phyloP scores from a whole-genome alignment of 2,329 filamentous ascomycete species.

The Talaromyces sp. region DNA sequence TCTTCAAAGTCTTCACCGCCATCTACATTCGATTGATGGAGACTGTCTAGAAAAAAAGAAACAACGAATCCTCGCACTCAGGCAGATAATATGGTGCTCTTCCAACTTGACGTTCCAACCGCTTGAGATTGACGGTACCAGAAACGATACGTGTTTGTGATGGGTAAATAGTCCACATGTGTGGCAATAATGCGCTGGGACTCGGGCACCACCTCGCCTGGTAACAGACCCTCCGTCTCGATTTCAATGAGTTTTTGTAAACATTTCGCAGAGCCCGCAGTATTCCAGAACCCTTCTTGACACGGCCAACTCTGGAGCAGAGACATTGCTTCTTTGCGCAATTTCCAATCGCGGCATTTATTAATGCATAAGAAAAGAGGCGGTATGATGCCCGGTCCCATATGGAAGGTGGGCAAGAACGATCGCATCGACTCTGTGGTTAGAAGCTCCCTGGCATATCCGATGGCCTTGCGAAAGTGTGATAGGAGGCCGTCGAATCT shows the following conservation, averaged over 20 bases:
- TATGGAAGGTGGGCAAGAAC: slow-evolving; percentile 18
- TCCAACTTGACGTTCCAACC: background rate
- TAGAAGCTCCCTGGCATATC: slow-evolving; percentile 7
- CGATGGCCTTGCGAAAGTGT: slow-evolving; percentile 14
- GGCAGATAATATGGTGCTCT: background rate
- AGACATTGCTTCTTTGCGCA: slow-evolving; percentile 17
- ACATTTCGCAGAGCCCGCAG: slow-evolving; percentile 1
- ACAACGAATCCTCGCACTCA: background rate
- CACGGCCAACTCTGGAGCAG: slow-evolving; percentile 13
- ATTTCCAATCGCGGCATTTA: slow-evolving; percentile 31
- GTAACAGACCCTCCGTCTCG: slow-evolving; percentile 11
- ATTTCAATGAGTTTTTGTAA: slow-evolving; percentile 14
- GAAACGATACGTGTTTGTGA: background rate
- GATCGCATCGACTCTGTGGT: background rate
- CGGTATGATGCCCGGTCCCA: slow-evolving; percentile 32
- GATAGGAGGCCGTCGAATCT: slow-evolving; percentile 15
- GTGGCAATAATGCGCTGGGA: slow-evolving; percentile 13
- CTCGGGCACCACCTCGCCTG: slow-evolving; percentile 13
- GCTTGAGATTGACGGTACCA: slow-evolving; percentile 5
- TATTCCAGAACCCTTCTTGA: slow-evolving; percentile 18
- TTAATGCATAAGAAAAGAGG: slow-evolving; percentile 33
- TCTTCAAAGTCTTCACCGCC: background rate
- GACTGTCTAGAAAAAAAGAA: background rate
- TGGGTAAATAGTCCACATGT: slow-evolving; percentile 14
- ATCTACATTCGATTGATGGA: background rate